Conservation (phyloP, 2,329 filamentous ascomycete genomes). For the Shiraia bambusicola region DNA sequence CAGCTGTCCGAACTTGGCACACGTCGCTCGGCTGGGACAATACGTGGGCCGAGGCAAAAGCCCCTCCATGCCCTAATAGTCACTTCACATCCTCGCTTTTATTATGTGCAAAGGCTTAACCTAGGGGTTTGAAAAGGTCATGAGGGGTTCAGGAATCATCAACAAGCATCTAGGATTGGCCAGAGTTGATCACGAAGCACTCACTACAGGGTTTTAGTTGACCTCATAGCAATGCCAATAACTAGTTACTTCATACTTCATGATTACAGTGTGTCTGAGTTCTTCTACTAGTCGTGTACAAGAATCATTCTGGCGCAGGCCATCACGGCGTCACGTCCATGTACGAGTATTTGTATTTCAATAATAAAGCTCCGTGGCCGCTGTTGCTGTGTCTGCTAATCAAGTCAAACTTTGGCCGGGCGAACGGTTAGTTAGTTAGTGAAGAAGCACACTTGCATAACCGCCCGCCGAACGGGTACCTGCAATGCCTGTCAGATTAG, state of each 20-base stretch:
- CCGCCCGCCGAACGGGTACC: conserved; percentile 1
- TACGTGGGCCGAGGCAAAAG: conserved; percentile 24
- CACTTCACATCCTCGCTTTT: conserved; percentile 1
- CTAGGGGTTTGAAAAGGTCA: background rate
- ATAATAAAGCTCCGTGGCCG: too few relatives aligned
- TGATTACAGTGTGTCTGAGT: too few relatives aligned
- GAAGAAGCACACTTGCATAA: background rate
- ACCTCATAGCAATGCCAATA: too few relatives aligned
- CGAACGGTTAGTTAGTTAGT: background rate
- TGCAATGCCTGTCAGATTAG: background rate
- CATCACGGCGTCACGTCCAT: too few relatives aligned
- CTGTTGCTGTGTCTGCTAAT: background rate
- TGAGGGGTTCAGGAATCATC: background rate
- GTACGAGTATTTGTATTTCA: too few relatives aligned
- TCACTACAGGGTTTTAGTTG: too few relatives aligned
- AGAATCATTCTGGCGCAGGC: too few relatives aligned
- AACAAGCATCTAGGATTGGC: background rate
- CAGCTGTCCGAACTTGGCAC: conserved; percentile 30
- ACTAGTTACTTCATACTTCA: too few relatives aligned
- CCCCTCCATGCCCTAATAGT: conserved; percentile 7
- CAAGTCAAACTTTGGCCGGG: conserved; percentile 1
- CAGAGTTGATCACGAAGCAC: background rate
- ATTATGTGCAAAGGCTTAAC: background rate
- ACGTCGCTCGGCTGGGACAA: conserved; percentile 26
- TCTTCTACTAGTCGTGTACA: too few relatives aligned